Conservation (phyloP, 345 rosid genomes). For the Hibiscus mutabilis region DNA sequence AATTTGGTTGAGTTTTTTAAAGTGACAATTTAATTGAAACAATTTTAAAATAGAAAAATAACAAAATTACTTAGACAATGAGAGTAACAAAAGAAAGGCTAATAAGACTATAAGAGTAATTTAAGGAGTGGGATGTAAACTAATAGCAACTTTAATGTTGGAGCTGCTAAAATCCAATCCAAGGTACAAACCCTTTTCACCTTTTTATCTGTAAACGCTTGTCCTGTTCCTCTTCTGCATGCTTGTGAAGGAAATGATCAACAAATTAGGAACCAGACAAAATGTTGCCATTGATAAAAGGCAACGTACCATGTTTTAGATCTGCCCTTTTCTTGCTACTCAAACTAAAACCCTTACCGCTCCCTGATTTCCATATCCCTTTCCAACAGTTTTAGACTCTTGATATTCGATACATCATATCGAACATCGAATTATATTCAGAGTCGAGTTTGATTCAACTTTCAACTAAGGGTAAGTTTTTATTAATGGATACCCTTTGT, state of each 20-base stretch:
- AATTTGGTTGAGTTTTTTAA: no score
- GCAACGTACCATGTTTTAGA: not conserved
- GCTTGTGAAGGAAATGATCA: constrained; percentile 1
- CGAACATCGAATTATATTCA: no score
- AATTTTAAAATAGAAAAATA: no score
- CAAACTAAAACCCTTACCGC: no score
- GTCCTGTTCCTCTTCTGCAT: not conserved
- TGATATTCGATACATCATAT: not conserved
- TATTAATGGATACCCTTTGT: not conserved
- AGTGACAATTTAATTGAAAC: no score
- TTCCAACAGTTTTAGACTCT: no score
- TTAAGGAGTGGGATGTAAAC: constrained; percentile 11
- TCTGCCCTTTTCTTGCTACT: constrained; percentile 28
- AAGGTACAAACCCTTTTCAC: constrained; percentile 3
- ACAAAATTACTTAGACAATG: no score
- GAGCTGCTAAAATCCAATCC: constrained; percentile 17
- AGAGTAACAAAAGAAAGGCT: not conserved
- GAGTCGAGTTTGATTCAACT: no score
- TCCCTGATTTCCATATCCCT: no score
- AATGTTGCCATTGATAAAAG: constrained; percentile 14
- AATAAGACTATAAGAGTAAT: constrained; percentile 8
- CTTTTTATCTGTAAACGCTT: constrained; percentile 5
- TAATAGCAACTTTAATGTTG: not conserved
- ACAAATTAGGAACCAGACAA: constrained; percentile 8
- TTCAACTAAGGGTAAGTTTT: no score